Evolutionary conservation across 371 early-diverging fungal species (phyloP).

Genomic region (Gilbertella persicaria): DNA sequence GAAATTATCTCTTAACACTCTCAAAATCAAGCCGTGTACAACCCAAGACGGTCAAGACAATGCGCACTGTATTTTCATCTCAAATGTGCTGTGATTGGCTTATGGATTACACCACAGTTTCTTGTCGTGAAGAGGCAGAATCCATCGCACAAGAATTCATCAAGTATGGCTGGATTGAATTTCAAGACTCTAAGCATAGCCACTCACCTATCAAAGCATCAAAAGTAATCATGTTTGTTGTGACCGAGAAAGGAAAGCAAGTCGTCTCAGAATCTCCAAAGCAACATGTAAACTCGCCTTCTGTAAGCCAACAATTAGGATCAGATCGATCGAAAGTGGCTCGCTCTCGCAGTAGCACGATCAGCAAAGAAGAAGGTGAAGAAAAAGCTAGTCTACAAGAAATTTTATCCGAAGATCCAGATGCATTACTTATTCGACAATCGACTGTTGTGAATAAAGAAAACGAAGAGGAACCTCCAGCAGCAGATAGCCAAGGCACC

Average conservation of each 20-base stretch:
- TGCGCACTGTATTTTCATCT: constrained; percentile 45
- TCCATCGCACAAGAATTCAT: constrained; percentile 56
- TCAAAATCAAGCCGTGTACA: constrained; percentile 24
- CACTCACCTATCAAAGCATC: constrained; percentile 17
- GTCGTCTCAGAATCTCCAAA: constrained; percentile 19
- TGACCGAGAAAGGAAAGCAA: constrained; percentile 29
- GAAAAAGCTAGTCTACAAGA: constrained; percentile 21
- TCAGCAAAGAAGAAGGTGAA: constrained; percentile 10
- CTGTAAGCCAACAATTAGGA: constrained; percentile 7
- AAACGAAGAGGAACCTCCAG: constrained; percentile 1
- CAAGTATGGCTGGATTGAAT: constrained; percentile 57
- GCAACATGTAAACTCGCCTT: constrained; percentile 12
- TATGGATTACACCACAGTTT: constrained; percentile 57
- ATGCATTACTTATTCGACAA: constrained; percentile 12
- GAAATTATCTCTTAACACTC: constrained; percentile 41
- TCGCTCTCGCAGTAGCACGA: constrained; percentile 9
- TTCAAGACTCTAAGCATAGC: constrained; percentile 29
- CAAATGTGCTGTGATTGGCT: constrained; percentile 64
- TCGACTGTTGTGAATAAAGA: constrained; percentile 9
- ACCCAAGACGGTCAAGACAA: constrained; percentile 23
- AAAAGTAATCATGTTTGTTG: constrained; percentile 22
- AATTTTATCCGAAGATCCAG: constrained; percentile 22
- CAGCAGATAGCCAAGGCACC: constrained; percentile 3
- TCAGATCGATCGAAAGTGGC: constrained; percentile 2
- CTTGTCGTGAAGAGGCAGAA: constrained; percentile 66